Base-by-base conservation (phyloP, 257 asterid genomes). In the Orobanche coerulescens region DNA sequence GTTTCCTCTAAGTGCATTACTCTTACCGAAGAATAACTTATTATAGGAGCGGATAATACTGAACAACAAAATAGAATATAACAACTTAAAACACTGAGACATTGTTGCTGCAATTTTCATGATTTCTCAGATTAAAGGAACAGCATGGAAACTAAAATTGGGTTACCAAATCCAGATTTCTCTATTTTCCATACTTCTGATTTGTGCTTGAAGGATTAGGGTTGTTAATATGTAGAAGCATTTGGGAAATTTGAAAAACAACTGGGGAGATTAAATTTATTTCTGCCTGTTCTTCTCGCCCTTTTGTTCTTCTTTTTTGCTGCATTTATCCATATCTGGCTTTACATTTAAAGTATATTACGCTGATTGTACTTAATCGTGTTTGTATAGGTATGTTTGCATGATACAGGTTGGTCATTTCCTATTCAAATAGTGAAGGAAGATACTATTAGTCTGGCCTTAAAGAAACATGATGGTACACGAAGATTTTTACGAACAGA, bases 391-490 rank as follows among this genome's bases (percentile, higher is more conserved):
- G 94, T 88, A 36, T 87, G 80, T 14, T 65, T 89, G 75, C 82
- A 75, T 65, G 94, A 83, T 78, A 84, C 98, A 48, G 86, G 81
- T 58, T 92, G 98, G 98, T 84, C 98, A 59, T 86, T 81, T 79
- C 98, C 98, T 71, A 70, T 84, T 71, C 83, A 83, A 77, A 84
- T 92, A 63, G 65, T 72, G 65, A 88, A 88, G 89, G 98, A 92
- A 87, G 98, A 84, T 69, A 78, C 95, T 23, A 14, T 92, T 75
- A 75, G 71, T 66, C 78, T 92, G 56, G 84, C 73, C 50, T 68
- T 86, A 76, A 92, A 77, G 82, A 82, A 80, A 65, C 69, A 67
- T 49, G 88, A 84, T 67, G 84, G 91, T 69, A 71, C 77, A n/a
- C 69, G 80, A 49, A 79, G 66, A 65, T 80, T 74, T 68, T 46